Percentiles rank a stretch among this genome's conserved stretches.
phyloP scores from a whole-genome alignment of 257 asterid species.

The Anisodus acutangulus region DNA sequence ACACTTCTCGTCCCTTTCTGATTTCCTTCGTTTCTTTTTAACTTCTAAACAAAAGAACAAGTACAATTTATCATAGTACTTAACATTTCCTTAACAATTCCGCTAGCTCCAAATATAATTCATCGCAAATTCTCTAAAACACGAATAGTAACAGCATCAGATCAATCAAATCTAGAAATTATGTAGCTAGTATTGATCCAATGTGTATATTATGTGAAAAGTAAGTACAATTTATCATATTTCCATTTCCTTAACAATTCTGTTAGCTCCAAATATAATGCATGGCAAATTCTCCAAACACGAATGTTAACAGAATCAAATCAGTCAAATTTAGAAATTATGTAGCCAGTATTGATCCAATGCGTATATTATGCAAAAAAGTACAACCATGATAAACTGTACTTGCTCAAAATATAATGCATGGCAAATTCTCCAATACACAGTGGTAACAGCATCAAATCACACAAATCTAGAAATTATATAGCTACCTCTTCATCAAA shows the following conservation, averaged over 20 bases:
- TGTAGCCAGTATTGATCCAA: too few relatives aligned
- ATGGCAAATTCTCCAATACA: neutral
- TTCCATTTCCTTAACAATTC: neutral
- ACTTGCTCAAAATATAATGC: neutral
- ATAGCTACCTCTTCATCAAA: neutral
- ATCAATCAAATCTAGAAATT: too few relatives aligned
- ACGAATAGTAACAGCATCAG: too few relatives aligned
- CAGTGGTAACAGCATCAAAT: neutral
- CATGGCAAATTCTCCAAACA: neutral
- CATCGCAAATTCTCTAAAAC: too few relatives aligned
- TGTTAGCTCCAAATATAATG: neutral
- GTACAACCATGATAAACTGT: too few relatives aligned
- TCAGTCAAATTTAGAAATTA: too few relatives aligned
- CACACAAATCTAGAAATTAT: neutral
- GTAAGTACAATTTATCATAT: neutral
- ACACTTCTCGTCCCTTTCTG: neutral
- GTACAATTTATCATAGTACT: neutral
- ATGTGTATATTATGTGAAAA: too few relatives aligned
- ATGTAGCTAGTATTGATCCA: too few relatives aligned
- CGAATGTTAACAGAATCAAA: neutral
- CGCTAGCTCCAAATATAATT: too few relatives aligned
- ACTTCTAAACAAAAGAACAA: neutral
- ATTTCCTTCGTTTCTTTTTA: neutral
- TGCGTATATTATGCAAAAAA: too few relatives aligned
- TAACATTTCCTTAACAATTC: too few relatives aligned